phyloP scores from a whole-genome alignment of 495 filamentous ascomycete genomes.

The Wilcoxina mikolae region DNA sequence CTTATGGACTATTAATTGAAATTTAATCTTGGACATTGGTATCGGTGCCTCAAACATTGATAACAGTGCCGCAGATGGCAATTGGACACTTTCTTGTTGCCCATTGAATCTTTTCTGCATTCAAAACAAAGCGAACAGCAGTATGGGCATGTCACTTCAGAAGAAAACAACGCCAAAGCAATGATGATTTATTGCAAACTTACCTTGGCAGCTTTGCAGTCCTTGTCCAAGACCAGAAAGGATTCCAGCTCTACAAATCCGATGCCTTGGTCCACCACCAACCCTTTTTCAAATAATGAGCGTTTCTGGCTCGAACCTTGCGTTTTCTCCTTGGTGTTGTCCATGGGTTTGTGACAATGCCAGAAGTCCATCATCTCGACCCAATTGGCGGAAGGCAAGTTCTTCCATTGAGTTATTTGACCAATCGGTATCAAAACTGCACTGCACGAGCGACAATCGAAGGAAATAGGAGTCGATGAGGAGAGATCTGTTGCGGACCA shows the following conservation, averaged over 20 bases:
- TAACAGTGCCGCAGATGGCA: constrained; percentile 31
- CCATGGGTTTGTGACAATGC: constrained; percentile 89
- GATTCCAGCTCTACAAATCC: constrained; percentile 71
- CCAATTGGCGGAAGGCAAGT: constrained; percentile 92
- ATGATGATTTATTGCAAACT: constrained; percentile 46
- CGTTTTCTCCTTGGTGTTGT: constrained; percentile 28
- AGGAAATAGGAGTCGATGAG: constrained; percentile 31
- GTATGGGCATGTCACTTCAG: neutral
- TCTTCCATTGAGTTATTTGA: constrained; percentile 59
- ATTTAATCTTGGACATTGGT: constrained; percentile 73
- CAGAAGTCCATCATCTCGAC: constrained; percentile 99
- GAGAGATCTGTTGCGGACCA: constrained; percentile 60
- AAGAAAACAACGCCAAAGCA: neutral
- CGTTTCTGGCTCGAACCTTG: neutral
- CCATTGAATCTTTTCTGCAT: constrained; percentile 29
- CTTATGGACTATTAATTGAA: constrained; percentile 21
- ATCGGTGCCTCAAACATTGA: constrained; percentile 65
- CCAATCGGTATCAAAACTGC: constrained; percentile 33
- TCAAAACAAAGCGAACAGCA: neutral
- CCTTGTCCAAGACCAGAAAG: constrained; percentile 49
- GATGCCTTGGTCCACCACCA: constrained; percentile 41
- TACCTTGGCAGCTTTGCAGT: constrained; percentile 42
- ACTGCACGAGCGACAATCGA: constrained; percentile 52
- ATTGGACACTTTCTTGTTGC: constrained; percentile 70
- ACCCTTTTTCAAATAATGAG: constrained; percentile 26